A percentile compares a stretch with the other conserved stretches of the same genome.
These are phyloP conservation scores for Cucumis sativus DNA, from an alignment of 306 rosid species.

Conservation along the genomic window Cucumber_9930_V3 NC_026657.2:247501-248000, in stretches of 20 bases:
- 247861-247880: too few species aligned
- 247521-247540: slow-evolving; percentile 30
- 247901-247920: too few species aligned
- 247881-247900: too few species aligned
- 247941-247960: too few species aligned
- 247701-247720: slow-evolving; percentile 87
- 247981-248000: too few species aligned
- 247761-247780: too few species aligned
- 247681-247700: slow-evolving; percentile 51
- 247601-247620: slow-evolving; percentile 22
- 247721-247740: slow-evolving; percentile 89
- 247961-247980: too few species aligned
- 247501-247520: slow-evolving; percentile 36
- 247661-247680: slow-evolving; percentile 21
- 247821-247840: too few species aligned
- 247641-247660: neutral
- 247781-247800: too few species aligned
- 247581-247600: slow-evolving; percentile 24
- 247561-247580: slow-evolving; percentile 26
- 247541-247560: slow-evolving; percentile 29
- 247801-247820: too few species aligned
- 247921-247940: too few species aligned
- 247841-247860: too few species aligned
- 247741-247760: slow-evolving; percentile 28
- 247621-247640: neutral